Conservation (phyloP, 2,329 filamentous ascomycete genomes). For the Plectosphaerella cucumerina region DNA sequence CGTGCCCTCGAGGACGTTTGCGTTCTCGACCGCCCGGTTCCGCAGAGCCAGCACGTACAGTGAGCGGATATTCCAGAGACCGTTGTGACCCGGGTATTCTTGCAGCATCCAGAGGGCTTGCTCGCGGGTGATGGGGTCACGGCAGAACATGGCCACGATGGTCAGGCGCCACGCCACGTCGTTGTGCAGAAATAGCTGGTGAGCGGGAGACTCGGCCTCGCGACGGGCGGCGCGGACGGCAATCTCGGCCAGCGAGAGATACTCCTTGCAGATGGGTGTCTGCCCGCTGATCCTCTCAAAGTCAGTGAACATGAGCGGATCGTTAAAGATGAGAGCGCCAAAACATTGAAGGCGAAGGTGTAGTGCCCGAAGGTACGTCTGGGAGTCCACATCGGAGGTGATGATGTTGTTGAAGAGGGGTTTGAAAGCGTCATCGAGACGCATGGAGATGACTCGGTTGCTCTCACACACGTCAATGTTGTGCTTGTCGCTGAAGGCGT, state of each 20-base stretch:
- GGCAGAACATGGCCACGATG: conserved; percentile 20
- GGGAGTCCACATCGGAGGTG: conserved; percentile 18
- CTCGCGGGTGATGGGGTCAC: conserved; percentile 25
- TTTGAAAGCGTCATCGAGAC: conserved; percentile 22
- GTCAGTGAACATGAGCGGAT: conserved; percentile 19
- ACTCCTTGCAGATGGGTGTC: conserved; percentile 26
- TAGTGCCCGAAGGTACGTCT: conserved; percentile 23
- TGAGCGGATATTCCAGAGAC: conserved; percentile 22
- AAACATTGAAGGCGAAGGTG: conserved; percentile 23
- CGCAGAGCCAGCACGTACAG: conserved; percentile 20
- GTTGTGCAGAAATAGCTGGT: conserved; percentile 23
- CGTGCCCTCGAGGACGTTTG: conserved; percentile 22
- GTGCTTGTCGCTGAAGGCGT: too few species aligned
- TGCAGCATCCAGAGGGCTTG: conserved; percentile 23
- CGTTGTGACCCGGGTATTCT: conserved; percentile 28
- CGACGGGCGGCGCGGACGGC: conserved; percentile 15
- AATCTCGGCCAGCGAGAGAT: conserved; percentile 23
- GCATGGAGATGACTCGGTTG: too few species aligned
- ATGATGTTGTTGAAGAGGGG: conserved; percentile 27
- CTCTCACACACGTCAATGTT: too few species aligned
- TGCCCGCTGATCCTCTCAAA: conserved; percentile 13
- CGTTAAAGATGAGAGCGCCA: conserved; percentile 20
- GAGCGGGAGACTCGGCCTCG: conserved; percentile 14
- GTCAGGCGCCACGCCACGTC: conserved; percentile 19
- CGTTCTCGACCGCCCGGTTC: conserved; percentile 20